Percentiles rank a stretch among this genome's conserved stretches.
Evolutionary conservation across 78 protist species (phyloP).

Genomic region (Dictyostelium brefeldianum): DNA sequence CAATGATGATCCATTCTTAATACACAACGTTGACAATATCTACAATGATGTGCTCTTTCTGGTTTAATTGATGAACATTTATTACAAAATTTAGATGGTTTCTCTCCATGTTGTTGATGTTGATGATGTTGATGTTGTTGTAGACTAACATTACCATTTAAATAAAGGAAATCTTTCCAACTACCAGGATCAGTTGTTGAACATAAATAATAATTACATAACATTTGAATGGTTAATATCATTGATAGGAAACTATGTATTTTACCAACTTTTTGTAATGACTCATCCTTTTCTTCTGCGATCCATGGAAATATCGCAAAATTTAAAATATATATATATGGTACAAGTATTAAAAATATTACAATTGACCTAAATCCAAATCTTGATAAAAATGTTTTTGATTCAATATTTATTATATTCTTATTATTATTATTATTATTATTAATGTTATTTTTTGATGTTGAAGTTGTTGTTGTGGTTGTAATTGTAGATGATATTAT

Average conservation of each 20-base stretch:
- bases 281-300: neutral
- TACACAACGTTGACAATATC: slow-evolving; percentile 85
- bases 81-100: slow-evolving; percentile 30
- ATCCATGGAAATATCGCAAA: slow-evolving; percentile 68
- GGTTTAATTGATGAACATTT: slow-evolving; percentile 83
- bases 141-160: slow-evolving; percentile 15
- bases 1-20: slow-evolving; percentile 92
- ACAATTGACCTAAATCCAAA: slow-evolving; percentile 61
- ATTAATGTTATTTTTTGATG: neutral
- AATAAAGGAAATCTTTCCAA: slow-evolving; percentile 46
- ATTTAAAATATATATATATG: slow-evolving; percentile 59
- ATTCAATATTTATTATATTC: neutral
- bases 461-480: neutral
- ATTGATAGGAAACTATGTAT: slow-evolving; percentile 28
- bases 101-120: neutral
- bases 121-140: slow-evolving; percentile 7
- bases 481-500: neutral
- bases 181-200: slow-evolving; percentile 48
- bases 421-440: neutral
- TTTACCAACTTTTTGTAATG: neutral
- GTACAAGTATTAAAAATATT: slow-evolving; percentile 33
- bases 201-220: slow-evolving; percentile 36
- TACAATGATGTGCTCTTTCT: slow-evolving; percentile 92
- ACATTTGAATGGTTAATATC: neutral
- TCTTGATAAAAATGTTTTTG: slow-evolving; percentile 6